phyloP scores from a whole-genome alignment of 2,329 filamentous ascomycete genomes.

The Tolypocladium guangdongense region DNA sequence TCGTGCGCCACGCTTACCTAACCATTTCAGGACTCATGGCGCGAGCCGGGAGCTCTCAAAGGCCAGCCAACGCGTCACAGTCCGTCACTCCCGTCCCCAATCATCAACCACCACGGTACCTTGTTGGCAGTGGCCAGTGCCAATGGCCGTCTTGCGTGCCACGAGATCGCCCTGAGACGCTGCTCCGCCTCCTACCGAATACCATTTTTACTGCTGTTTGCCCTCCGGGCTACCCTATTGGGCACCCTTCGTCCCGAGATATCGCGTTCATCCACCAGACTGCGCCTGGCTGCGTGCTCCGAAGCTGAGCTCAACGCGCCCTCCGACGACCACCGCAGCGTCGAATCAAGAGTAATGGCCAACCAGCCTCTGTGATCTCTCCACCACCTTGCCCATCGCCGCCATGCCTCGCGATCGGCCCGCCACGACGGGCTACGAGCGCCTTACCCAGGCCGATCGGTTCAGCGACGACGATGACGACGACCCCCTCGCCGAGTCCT shows the following conservation, averaged over 20 bases:
- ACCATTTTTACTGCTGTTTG: neutral
- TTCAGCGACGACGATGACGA: constrained; percentile 62
- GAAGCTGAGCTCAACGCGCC: neutral
- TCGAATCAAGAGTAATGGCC: neutral
- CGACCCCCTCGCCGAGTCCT: constrained; percentile 43
- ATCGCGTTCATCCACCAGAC: neutral
- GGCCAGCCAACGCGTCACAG: neutral
- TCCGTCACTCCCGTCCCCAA: neutral
- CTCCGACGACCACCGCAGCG: neutral
- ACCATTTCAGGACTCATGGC: neutral
- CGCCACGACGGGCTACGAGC: constrained; percentile 73
- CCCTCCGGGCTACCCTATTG: neutral
- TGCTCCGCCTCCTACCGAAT: neutral
- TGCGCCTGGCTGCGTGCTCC: neutral
- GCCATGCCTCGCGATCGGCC: constrained; percentile 57
- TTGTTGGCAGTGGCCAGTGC: neutral
- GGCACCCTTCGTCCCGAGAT: neutral
- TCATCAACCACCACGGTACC: neutral
- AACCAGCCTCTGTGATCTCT: neutral
- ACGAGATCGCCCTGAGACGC: neutral
- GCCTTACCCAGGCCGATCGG: constrained; percentile 71
- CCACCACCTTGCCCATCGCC: neutral
- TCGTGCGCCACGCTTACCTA: neutral
- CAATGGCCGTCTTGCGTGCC: neutral
- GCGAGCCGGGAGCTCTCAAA: neutral